These are phyloP conservation scores for Castanopsis chinensis DNA, from an alignment of 306 rosid species.

Conservation along the genomic window DNA sequence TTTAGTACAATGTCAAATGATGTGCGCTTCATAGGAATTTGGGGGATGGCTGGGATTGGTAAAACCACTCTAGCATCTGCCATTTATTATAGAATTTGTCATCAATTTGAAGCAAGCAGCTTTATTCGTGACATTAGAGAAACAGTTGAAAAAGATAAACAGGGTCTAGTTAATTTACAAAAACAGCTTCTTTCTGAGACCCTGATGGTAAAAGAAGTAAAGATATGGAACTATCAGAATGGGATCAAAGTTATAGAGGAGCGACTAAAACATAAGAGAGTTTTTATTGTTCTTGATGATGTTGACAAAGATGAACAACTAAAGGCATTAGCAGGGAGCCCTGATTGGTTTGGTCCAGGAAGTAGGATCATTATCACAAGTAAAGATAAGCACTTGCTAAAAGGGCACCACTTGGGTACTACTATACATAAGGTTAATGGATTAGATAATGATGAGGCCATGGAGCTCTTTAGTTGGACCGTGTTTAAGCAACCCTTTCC, in stretches of 20 bases:
- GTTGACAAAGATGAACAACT: not conserved
- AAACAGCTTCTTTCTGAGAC: not conserved
- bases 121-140: not conserved
- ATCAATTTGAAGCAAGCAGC: not conserved
- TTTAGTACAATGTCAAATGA: not conserved
- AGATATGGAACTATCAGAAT: rapidly evolving
- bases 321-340: not conserved
- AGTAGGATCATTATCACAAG: not conserved
- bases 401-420: not conserved
- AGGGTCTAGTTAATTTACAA: not conserved
- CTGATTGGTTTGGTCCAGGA: not conserved
- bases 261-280: not conserved
- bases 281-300: not conserved
- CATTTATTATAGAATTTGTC: not conserved
- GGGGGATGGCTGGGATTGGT: slow-evolving; percentile 19
- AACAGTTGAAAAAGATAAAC: not conserved
- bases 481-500: not conserved
- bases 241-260: not conserved
- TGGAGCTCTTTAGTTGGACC: slow-evolving; percentile 15
- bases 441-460: not conserved
- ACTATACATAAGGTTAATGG: not conserved
- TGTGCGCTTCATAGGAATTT: slow-evolving; percentile 20
- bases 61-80: slow-evolving; percentile 1
- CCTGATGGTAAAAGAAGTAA: rapidly evolving
- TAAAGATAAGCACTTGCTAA: not conserved